Evolutionary conservation across 306 rosid genomes (phyloP).

Genomic region (Dalbergia cochinchinensis): DNA sequence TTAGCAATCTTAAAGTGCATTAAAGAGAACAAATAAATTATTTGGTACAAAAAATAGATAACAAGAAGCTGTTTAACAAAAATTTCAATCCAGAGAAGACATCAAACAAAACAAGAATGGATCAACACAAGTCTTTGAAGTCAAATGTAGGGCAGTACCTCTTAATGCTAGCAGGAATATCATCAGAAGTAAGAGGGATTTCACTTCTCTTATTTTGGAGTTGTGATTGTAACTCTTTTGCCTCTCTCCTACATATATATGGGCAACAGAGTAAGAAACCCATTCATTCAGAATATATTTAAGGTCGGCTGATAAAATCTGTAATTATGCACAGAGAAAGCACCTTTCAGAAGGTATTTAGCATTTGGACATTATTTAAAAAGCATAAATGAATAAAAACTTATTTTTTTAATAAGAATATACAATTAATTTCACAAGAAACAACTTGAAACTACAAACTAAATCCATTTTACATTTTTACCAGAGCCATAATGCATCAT

Average conservation of each 20-base stretch:
- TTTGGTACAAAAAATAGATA: not conserved
- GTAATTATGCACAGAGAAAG: not conserved
- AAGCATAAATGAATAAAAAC: conserved; percentile 23
- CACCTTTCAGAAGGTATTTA: not conserved
- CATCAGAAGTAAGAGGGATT: conserved; percentile 45
- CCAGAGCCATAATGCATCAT: conserved; percentile 16
- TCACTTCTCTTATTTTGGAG: conserved; percentile 32
- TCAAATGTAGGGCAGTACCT: conserved; percentile 55
- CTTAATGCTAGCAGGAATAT: conserved; percentile 59
- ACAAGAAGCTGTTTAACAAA: conserved; percentile 3
- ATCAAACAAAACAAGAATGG: conserved; percentile 25
- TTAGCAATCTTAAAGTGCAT: conserved; percentile 23
- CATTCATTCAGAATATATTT: conserved; percentile 34
- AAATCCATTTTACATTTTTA: conserved; percentile 7
- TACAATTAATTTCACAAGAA: not conserved
- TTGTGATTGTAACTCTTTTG: conserved; percentile 61
- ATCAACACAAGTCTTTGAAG: conserved; percentile 2
- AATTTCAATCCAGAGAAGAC: conserved; percentile 5
- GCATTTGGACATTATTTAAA: conserved; percentile 9
- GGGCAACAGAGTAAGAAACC: conserved; percentile 13
- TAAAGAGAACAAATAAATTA: conserved; percentile 2
- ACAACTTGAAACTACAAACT: not conserved
- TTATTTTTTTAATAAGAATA: not conserved
- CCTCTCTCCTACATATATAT: conserved; percentile 69
- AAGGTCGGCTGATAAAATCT: conserved; percentile 14